Base-by-base conservation (phyloP, 2,329 filamentous ascomycete genomes). In the Bretziella fagacearum region DNA sequence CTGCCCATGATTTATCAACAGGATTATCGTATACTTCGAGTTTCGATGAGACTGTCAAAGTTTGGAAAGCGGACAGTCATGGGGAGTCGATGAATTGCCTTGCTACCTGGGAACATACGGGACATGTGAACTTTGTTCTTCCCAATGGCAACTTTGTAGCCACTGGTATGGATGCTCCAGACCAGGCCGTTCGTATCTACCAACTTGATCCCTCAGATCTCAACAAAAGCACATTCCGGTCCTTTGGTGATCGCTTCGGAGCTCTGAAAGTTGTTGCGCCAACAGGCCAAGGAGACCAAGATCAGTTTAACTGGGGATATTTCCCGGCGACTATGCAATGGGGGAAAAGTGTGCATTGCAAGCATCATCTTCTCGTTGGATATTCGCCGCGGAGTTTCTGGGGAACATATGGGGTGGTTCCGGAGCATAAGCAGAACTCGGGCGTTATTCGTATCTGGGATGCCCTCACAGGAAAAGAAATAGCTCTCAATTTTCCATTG, bases 381-480 rank as follows among this genome's bases (percentile, higher is more conserved):
- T 79, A 77, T 56, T 79, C 76, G 4, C 76, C 76, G 1, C 65
- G 76, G 13, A 70, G 70, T 49, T 58, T 67, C 2, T 66, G 58
- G 0, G 62, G 62, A 0, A 67, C 77, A 17, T 74, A 79, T 23
- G 58, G 60, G 2, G 69, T 74, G 29, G 77, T 80, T 18, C 75
- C 76, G 0, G 67, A 70, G 32, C 70, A 76, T 18, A 70, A 72
- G 53, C 55, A 55, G n/a, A 66, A 73, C 43, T 68, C 73, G 0
- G 76, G 76, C 7, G 74, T 79, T 54, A 66, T 79, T 2, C 70
- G 70, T 33, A 57, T 79, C 1, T 79, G 74, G 73, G 65, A 80
- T 55, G 67, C 69, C 0, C 47, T 57, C 0, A 61, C 60, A 2
- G 62, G 63, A 7, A 56, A 62, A 7, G 61, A 65, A 37, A 60